Evolutionary conservation across 2,329 filamentous ascomycete genomes (phyloP), one percentile per base, ranked within the genome.

Genomic region (Venturia effusa): DNA sequence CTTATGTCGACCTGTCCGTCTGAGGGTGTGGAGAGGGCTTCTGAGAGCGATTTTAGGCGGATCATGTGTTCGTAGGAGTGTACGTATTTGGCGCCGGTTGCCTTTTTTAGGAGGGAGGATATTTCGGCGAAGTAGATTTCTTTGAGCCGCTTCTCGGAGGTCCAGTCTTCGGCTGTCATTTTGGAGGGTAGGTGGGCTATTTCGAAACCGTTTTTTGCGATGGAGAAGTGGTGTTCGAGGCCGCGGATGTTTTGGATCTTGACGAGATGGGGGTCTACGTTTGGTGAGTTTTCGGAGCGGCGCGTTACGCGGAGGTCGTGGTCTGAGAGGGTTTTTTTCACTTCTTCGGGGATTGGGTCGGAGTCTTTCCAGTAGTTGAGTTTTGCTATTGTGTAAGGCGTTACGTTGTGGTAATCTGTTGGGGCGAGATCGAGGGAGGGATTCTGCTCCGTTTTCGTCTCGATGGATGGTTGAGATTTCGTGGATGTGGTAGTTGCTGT

Each of bases 351-450:
- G 27, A 55, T 32, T 17, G 51, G 51, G 27, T 22, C 8, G 27
- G 51, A 55, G 51, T 55, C 51, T 55, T 55, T 55, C 51, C 51
- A 55, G 27, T 55, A 55, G 27, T 55, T 55, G 2, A 55, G 22
- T 2, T 13, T 55, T 17, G 51, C 51, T 32, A 13, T 55, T 32
- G 51, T 32, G 27, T 32, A 55, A 22, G 51, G 51, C 17, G 51
- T 55, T 55, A 19, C 51, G 34, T 55, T 8, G 27, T 55, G 51
- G 22, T 32, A 55, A 11, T 55, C 51, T 30, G 51, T 55, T 55
- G 51, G 51, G 3, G 34, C 27, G 17, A 55, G 51, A 34, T 55
- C 5, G 24, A 55, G 30, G 19, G 51, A 34, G 27, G 51, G 27
- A 34, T 55, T 22, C 11, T 55, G 51, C 11, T 2, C 15, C 11